Base-by-base conservation (phyloP, 2,329 filamentous ascomycete species). In the Aureobasidium sp. region DNA sequence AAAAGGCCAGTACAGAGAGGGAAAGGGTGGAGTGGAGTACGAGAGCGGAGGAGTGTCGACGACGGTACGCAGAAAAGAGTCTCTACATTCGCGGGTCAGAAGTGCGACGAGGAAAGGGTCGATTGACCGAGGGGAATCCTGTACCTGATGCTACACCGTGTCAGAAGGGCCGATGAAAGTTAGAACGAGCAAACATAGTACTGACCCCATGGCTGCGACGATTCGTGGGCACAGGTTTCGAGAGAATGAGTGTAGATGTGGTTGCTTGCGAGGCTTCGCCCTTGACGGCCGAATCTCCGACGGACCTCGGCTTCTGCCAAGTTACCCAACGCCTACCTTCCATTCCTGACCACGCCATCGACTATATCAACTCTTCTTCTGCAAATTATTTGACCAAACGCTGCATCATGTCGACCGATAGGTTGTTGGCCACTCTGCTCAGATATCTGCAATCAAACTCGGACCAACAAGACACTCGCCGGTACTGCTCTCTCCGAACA, bases 1-100 rank as follows among this genome's bases (percentile, higher is more conserved):
- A 49, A 86, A 76, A 37, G 88, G 85, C 83, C 90, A 88, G 77
- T 91, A 91, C 63, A 97, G 85, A 41, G 89, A 90, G 1, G 91
- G 91, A 71, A 95, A 97, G 5, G 78, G 73, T 25, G 91, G 91
- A 27, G 83, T 82, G 30, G 74, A 73, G 77, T 96, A 94, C 71
- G 80, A 79, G 37, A 77, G 73, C 1, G 82, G 82, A 57, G 76
- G 73, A 50, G 76, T 76, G 66, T 78, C 75, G 67, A 73, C 71
- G 62, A 76, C 67, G 65, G 75, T 75, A 64, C 76, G 75, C 55
- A 79, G 72, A 68, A 80, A 79, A 66, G 49, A 39, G 34, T 61
- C 41, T 27, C 48, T 61, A 6, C 29, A 11, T 1, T 16, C 32
- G 10, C 16, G 25, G 6, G 34, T 59, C 45, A 59, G 57, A 39